Evolutionary conservation across 2,329 filamentous ascomycete species (phyloP), one percentile per base, ranked within the genome.

Genomic region (Bipolaris bicolor): DNA sequence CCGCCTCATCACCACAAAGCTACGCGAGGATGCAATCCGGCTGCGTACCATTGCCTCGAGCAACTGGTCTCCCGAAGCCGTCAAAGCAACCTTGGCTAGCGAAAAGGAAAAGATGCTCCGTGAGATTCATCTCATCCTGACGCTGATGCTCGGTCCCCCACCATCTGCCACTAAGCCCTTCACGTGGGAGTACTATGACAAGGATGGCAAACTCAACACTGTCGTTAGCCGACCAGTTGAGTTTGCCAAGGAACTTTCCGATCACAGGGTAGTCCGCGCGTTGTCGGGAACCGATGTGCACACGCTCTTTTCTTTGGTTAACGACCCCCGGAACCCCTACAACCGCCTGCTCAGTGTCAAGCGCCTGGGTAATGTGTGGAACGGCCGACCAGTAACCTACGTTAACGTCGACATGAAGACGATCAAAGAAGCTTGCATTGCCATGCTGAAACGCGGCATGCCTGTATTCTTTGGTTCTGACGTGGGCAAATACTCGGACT

Each of bases 391-490:
- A 3, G 84, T 96, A 51, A 90, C 86, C 7, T 96, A 96, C 72
- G 86, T 96, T 69, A 96, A 96, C 72, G 91, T 95, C 15, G 83
- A 88, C 58, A 92, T 92, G 82, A 59, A 75, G 53, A 83, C 84
- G 0, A 87, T 96, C 65, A 96, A 96, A 77, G 72, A 79, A 0
- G 87, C 89, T 0, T 90, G 88, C 66, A 86, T 96, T 47, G 81
- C 84, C 29, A 95, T 92, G 90, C 84, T 96, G 47, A 85, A 86
- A 70, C 87, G 88, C 10, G 91, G 91, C 1, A 78, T 91, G 5
- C 92, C 92, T 9, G 85, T 96, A 49, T 96, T 96, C 83, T 96
- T 97, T 73, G 92, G 92, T 55, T 90, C 86, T 49, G 92, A 97
- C 68, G 92, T 96, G 0, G 92, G 91, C 61, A 90, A 96, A 75